Evolutionary conservation across 2,329 filamentous ascomycete species (phyloP).

Genomic region (Aspergillus caelatus): DNA sequence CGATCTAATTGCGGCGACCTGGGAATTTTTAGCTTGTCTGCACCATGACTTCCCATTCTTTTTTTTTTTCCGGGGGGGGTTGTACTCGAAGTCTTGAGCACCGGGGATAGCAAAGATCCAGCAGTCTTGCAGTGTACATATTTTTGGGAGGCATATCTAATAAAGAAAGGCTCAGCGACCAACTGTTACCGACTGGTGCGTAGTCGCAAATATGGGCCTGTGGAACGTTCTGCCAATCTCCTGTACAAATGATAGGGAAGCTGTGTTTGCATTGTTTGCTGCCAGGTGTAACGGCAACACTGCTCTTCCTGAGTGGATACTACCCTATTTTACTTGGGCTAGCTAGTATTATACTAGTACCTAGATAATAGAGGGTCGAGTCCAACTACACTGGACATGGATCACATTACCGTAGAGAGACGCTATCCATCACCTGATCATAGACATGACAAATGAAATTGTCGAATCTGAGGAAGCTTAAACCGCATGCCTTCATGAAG

Average conservation of each 20-base stretch:
- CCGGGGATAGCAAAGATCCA: conserved; percentile 21
- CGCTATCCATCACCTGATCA: neutral
- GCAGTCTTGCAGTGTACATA: conserved; percentile 23
- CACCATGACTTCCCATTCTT: conserved; percentile 8
- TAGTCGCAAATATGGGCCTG: neutral
- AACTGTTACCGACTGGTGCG: neutral
- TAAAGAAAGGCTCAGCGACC: neutral
- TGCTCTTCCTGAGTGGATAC: neutral
- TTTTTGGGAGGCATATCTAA: conserved; percentile 27
- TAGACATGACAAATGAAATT: neutral
- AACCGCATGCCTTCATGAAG: neutral
- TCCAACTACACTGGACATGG: neutral
- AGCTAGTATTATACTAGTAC: neutral
- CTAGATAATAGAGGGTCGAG: neutral
- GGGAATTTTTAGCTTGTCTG: conserved; percentile 15
- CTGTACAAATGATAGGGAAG: neutral
- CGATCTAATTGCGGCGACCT: conserved; percentile 13
- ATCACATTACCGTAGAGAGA: neutral
- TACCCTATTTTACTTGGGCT: neutral
- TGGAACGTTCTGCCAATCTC: neutral
- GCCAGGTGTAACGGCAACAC: neutral
- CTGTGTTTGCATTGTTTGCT: conserved; percentile 38
- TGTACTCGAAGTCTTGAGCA: conserved; percentile 23
- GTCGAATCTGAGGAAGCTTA: neutral
- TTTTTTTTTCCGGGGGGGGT: neutral